A percentile compares a stretch with the other conserved stretches of the same genome.
Conservation (phyloP, 495 filamentous ascomycete species). For the Aspergillus diversus region DNA sequence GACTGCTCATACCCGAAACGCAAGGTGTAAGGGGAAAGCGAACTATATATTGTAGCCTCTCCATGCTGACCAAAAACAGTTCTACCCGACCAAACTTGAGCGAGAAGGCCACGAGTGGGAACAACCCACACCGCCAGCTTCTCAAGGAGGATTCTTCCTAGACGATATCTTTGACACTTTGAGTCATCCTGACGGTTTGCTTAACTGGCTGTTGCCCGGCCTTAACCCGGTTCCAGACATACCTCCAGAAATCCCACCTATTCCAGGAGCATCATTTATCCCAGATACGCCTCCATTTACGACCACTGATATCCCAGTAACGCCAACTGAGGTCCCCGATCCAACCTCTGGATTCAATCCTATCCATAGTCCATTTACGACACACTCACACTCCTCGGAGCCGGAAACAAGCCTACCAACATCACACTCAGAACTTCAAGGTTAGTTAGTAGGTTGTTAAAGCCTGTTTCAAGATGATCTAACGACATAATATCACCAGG, state of each 20-base stretch:
- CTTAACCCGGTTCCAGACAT: neutral
- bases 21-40: conserved; percentile 35
- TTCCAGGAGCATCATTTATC: conserved; percentile 2
- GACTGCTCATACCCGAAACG: conserved; percentile 32
- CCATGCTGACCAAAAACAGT: conserved; percentile 26
- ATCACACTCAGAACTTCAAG: neutral
- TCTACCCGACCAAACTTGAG: conserved; percentile 45
- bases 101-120: conserved; percentile 44
- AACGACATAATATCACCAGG: neutral
- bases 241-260: conserved; percentile 12
- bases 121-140: conserved; percentile 32
- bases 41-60: neutral
- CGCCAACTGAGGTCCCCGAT: neutral
- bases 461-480: no score
- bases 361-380: neutral
- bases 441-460: neutral
- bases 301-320: neutral
- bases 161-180: conserved; percentile 30
- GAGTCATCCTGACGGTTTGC: conserved; percentile 27
- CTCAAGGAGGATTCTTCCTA: conserved; percentile 27
- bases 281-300: conserved; percentile 3
- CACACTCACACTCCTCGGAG: neutral
- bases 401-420: no score
- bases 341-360: neutral
- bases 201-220: conserved; percentile 20